These are phyloP conservation scores for Bryoglossum gracile DNA, from an alignment of 495 filamentous ascomycete species.

Conservation along the genomic window DNA sequence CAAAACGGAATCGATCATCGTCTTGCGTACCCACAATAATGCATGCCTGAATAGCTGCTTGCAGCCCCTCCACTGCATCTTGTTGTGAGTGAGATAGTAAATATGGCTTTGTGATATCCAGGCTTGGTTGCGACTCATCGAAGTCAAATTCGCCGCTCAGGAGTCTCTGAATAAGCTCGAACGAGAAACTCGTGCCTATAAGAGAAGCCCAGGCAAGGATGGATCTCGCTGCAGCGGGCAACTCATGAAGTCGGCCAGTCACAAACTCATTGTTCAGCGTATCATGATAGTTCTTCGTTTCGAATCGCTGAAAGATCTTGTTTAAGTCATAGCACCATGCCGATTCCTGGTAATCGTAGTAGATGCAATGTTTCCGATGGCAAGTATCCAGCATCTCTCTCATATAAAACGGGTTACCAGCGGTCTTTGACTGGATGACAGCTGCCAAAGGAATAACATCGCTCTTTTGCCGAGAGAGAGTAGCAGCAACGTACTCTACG, in stretches of 20 bases:
- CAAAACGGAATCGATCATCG: conserved; percentile 70
- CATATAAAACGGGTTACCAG: conserved; percentile 81
- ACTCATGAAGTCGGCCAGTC: conserved; percentile 63
- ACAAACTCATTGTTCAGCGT: conserved; percentile 77
- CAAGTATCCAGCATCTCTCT: conserved; percentile 85
- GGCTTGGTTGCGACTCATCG: conserved; percentile 21
- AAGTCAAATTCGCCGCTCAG: conserved; percentile 61
- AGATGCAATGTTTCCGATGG: conserved; percentile 77
- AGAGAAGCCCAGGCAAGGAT: conserved; percentile 83
- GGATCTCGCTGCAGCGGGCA: conserved; percentile 61
- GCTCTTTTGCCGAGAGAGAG: conserved; percentile 54
- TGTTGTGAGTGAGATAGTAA: conserved; percentile 27
- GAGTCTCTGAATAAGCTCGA: conserved; percentile 68
- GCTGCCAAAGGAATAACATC: conserved; percentile 58
- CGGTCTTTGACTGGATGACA: conserved; percentile 73
- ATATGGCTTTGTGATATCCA: neutral
- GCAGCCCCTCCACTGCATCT: conserved; percentile 66
- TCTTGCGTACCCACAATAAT: conserved; percentile 67
- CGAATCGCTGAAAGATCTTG: conserved; percentile 72
- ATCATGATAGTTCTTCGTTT: conserved; percentile 60
- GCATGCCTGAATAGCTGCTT: conserved; percentile 68
- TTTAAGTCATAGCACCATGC: conserved; percentile 82
- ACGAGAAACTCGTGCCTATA: conserved; percentile 71
- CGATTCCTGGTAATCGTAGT: conserved; percentile 75
- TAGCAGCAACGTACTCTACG: conserved; percentile 66